Conservation (phyloP, 352 stramenopile genomes). For the Globisporangium ultimum region DNA sequence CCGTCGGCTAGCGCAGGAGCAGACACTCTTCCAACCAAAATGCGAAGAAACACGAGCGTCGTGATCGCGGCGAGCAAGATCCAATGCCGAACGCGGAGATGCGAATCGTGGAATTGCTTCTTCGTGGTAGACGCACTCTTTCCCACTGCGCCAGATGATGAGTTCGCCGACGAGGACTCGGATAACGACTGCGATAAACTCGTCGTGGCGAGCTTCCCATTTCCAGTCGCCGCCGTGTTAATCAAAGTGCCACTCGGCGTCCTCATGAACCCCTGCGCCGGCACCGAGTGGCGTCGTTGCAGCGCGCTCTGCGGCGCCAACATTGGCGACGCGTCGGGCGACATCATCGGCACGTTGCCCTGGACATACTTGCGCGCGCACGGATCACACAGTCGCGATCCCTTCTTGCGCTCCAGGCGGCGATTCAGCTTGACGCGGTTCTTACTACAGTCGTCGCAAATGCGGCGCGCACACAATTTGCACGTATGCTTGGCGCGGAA, state of each 20-base stretch:
- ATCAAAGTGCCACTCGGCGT: slow-evolving; percentile 1
- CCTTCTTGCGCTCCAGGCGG: slow-evolving; percentile 61
- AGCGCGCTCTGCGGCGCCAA: slow-evolving; percentile 17
- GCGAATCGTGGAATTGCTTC: slow-evolving; percentile 22
- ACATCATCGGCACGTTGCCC: slow-evolving; percentile 23
- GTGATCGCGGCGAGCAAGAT: slow-evolving; percentile 28
- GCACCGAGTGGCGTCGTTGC: slow-evolving; percentile 16
- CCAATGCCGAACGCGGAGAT: slow-evolving; percentile 54
- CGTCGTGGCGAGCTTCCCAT: not conserved
- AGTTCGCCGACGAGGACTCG: not conserved
- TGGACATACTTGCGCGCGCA: slow-evolving; percentile 65
- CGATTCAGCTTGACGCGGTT: slow-evolving; percentile 74
- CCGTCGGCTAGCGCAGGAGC: not conserved
- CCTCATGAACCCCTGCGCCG: slow-evolving; percentile 3
- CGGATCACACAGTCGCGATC: slow-evolving; percentile 66
- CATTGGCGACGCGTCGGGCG: slow-evolving; percentile 23
- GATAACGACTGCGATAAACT: not conserved
- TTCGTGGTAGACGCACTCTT: not conserved
- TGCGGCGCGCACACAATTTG: slow-evolving; percentile 62
- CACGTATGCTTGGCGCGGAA: slow-evolving; percentile 83
- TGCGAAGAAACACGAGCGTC: slow-evolving; percentile 31
- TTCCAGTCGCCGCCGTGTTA: not conserved
- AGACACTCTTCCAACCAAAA: slow-evolving; percentile 17
- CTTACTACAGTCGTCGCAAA: slow-evolving; percentile 84
- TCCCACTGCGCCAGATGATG: no score